Evolutionary conservation across 345 rosid genomes (phyloP).

Genomic region (Euphorbia pulcherrima): DNA sequence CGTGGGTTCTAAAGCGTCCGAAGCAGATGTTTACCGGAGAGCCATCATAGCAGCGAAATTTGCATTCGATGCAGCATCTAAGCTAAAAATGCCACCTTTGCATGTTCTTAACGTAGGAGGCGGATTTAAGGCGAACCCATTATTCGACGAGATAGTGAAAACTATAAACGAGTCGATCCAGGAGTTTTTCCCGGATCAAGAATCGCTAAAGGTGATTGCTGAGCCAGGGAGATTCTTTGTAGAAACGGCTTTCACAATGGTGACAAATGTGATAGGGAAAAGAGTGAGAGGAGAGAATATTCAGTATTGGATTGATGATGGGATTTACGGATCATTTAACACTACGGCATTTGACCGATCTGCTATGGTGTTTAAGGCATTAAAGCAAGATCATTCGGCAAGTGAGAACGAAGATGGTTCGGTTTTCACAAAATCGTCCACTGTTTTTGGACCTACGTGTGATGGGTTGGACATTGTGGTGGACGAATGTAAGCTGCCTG

Average conservation of each 20-base stretch:
- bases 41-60: slow-evolving; percentile 27
- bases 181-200: slow-evolving; percentile 15
- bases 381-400: background rate
- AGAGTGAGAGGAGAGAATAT: slow-evolving; percentile 27
- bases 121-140: slow-evolving; percentile 27
- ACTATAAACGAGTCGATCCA: slow-evolving; percentile 22
- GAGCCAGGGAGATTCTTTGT: slow-evolving; percentile 36
- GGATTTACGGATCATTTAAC: slow-evolving; percentile 31
- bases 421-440: slow-evolving; percentile 13
- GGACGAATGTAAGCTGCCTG: too few relatives aligned
- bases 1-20: slow-evolving; percentile 23
- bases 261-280: slow-evolving; percentile 30
- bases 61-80: slow-evolving; percentile 22
- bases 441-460: slow-evolving; percentile 38
- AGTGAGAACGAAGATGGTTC: background rate
- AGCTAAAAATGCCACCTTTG: slow-evolving; percentile 27
- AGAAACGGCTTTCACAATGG: slow-evolving; percentile 30
- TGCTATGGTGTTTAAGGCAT: slow-evolving; percentile 22
- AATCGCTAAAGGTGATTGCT: slow-evolving; percentile 15
- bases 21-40: slow-evolving; percentile 14
- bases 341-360: slow-evolving; percentile 12
- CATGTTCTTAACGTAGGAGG: slow-evolving; percentile 28
- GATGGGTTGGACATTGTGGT: slow-evolving; percentile 15
- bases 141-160: slow-evolving; percentile 22
- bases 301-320: slow-evolving; percentile 41